Conservation (phyloP, 441 rosid genomes). For the Arabidopsis lyrata region DNA sequence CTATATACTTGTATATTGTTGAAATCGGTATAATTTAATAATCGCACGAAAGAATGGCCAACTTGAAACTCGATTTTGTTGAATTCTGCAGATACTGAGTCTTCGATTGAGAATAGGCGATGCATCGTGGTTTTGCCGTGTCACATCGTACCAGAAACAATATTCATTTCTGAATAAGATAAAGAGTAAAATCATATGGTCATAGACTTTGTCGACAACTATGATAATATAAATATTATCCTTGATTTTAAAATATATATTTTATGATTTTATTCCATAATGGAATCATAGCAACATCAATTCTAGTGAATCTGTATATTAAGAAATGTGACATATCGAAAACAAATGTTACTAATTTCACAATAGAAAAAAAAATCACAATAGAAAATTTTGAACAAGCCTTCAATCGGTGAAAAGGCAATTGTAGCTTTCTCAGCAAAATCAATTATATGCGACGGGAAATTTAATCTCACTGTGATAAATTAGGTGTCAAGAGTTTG, state of each 20-base stretch:
- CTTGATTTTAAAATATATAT: neutral
- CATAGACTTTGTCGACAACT: slow-evolving; percentile 17
- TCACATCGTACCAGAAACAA: slow-evolving; percentile 30
- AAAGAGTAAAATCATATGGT: slow-evolving; percentile 2
- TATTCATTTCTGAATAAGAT: neutral
- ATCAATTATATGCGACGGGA: neutral
- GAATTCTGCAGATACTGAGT: no score
- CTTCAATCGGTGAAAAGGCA: neutral
- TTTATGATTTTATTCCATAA: neutral
- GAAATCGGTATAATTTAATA: no score
- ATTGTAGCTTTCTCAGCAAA: neutral
- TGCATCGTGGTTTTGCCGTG: no score
- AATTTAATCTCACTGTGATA: neutral
- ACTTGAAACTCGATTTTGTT: no score
- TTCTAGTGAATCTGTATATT: neutral
- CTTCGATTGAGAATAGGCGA: no score
- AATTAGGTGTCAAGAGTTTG: slow-evolving; percentile 13
- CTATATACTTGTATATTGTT: no score
- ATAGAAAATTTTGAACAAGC: neutral
- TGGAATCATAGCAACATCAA: neutral
- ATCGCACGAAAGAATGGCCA: no score
- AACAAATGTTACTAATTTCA: neutral
- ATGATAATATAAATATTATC: neutral
- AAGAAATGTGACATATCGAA: neutral
- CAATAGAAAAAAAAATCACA: neutral